Conservation (phyloP, 1,284 basidiomycete genomes). For the Cryptococcus sp. region DNA sequence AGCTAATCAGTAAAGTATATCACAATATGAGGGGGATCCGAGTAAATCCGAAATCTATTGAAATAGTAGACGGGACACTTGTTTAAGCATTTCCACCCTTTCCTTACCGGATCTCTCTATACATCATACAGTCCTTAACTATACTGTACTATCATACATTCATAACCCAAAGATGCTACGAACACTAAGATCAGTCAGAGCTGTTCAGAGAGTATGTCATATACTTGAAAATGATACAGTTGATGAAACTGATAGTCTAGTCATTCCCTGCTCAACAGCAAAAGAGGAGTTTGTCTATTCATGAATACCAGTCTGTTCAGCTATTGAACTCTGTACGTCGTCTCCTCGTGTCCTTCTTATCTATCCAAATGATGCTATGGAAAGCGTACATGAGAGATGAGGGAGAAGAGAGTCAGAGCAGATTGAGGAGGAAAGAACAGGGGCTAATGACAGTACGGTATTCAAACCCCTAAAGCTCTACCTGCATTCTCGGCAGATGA, state of each 20-base stretch:
- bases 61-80: neutral
- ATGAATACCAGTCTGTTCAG: constrained; percentile 96
- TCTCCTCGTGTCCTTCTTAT: neutral
- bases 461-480: constrained; percentile 90
- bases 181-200: constrained; percentile 13
- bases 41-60: neutral
- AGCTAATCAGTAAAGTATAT: neutral
- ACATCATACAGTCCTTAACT: neutral
- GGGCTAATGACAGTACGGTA: constrained; percentile 67
- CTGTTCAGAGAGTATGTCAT: constrained; percentile 1
- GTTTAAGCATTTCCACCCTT: neutral
- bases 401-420: no score
- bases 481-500: constrained; percentile 85
- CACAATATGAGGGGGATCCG: no score
- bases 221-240: neutral
- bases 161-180: constrained; percentile 8
- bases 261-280: constrained; percentile 13
- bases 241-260: neutral
- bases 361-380: no score
- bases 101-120: neutral
- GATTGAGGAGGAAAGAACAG: neutral
- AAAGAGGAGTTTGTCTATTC: constrained; percentile 84
- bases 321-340: constrained; percentile 79
- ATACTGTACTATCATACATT: neutral
- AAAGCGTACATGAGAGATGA: no score